Percentiles rank a stretch among this genome's conserved stretches.
phyloP scores from a whole-genome alignment of 768 basidiomycete genomes.

The Lactifluus piperatus region DNA sequence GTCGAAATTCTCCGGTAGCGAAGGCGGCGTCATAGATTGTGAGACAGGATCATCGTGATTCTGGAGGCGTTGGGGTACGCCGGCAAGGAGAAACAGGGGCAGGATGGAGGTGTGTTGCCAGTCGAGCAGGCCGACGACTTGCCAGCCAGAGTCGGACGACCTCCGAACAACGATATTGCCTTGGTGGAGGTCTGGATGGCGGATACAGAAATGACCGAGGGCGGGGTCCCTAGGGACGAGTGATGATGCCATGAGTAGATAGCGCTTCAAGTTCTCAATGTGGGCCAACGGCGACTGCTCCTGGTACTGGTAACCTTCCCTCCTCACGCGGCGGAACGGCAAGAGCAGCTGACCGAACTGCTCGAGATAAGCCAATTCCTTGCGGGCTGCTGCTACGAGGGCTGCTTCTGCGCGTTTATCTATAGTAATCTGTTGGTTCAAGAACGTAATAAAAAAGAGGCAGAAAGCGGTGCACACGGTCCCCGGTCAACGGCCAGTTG shows the following conservation, averaged over 20 bases:
- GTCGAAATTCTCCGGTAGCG: constrained; percentile 36
- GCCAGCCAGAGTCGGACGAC: constrained; percentile 35
- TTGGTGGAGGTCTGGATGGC: constrained; percentile 19
- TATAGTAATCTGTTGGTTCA: constrained; percentile 31
- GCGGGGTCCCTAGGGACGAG: constrained; percentile 35
- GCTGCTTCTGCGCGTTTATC: constrained; percentile 36
- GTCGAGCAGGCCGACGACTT: constrained; percentile 39
- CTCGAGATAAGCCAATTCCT: constrained; percentile 41
- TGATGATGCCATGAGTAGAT: constrained; percentile 35
- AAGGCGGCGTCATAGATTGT: constrained; percentile 32
- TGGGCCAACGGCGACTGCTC: constrained; percentile 37
- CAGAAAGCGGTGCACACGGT: constrained; percentile 39
- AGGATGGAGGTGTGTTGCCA: constrained; percentile 44
- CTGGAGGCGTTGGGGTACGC: constrained; percentile 37
- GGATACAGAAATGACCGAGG: constrained; percentile 18
- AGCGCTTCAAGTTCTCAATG: constrained; percentile 40
- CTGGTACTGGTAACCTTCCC: constrained; percentile 38
- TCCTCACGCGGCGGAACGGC: constrained; percentile 36
- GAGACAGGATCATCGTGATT: constrained; percentile 39
- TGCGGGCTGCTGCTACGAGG: constrained; percentile 35
- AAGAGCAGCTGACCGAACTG: constrained; percentile 40
- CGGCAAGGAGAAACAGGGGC: constrained; percentile 28
- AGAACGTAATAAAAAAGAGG: constrained; percentile 21
- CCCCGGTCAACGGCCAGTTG: constrained; percentile 41
- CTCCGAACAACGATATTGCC: constrained; percentile 41